Evolutionary conservation across 306 rosid species (phyloP), one percentile per base, ranked within the genome.

Genomic region (Cicer yamashitae): DNA sequence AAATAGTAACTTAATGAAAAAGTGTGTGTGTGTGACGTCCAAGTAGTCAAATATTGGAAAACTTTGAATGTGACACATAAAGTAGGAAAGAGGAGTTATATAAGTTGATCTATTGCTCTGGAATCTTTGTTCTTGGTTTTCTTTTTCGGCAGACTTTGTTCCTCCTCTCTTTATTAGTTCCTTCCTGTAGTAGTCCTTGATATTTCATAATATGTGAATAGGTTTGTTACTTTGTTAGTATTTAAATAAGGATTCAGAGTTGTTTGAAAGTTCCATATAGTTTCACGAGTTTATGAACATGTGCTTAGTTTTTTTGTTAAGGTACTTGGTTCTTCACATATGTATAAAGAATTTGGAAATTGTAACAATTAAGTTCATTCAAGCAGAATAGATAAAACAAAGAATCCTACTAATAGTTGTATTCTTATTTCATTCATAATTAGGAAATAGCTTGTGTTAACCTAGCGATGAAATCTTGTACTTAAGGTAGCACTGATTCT

Each of bases 401-500:
- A 75, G 40, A 71, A 57, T 45, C 76, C 44, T 34, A 37, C 53
- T 17, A 48, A 25, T 41, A 50, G 67, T 58, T 72, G 11, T 71
- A 70, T 58, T 50, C 45, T 61, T 64, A 37, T n/a, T 47, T 48
- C 57, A 12, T 77, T 8, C 75, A 45, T 9, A 43, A 51, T 53
- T 37, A 67, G 77, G 66, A 61, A 63, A 77, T 38, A 66, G 30
- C 68, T 60, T 60, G 18, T 43, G 20, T 62, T 79, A 58, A 70
- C 44, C 9, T 41, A 43, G 41, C 62, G 20, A 41, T 70, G 20
- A 59, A 22, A 13, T 13, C 37, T 77, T 15, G 45, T 13, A 51
- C 37, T 12, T 67, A 5, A 44, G 61, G 40, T 14, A 20, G 57
- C 50, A 48, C 57, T 10, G 59, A 25, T 13, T 68, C 30, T 13